Base-by-base conservation (phyloP, 2,329 filamentous ascomycete species). In the Aspergillus novoparasiticus region DNA sequence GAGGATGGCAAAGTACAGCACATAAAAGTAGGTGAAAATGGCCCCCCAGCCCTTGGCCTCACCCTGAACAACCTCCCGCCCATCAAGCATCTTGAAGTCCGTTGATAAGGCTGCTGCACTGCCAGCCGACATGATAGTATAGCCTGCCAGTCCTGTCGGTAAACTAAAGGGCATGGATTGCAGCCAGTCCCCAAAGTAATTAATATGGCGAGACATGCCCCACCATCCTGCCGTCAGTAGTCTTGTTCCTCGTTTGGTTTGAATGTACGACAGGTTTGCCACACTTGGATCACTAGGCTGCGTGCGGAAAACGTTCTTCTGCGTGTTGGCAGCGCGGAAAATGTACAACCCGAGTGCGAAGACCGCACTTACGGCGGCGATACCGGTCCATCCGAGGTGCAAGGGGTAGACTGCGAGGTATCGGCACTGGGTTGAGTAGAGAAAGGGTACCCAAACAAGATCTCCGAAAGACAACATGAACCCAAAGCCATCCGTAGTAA, bases 401-500 rank as follows among this genome's bases (percentile, higher is more conserved):
- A 93, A 81, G 0, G 94, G 93, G 75, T 94, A 89, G 6, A 89
- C 84, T 0, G 93, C 86, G 6, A 97, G 86, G 77, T 97, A 97
- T 56, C 91, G 89, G 5, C 90, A 87, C 77, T 96, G 93, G 21
- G 91, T 83, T 6, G 88, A 90, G 82, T 96, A 97, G 63, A 92
- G 85, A 76, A 96, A 96, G 0, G 94, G 94, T 2, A 96, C 85
- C 94, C 94, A 97, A 64, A 90, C 90, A 3, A 97, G 84, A 73
- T 97, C 93, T 62, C 93, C 94, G 75, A 97, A 97, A 2, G 91
- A 82, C 34, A 97, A 85, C 94, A 97, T 97, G 81, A 93, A 92
- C 59, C 94, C 94, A 71, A 97, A 96, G 9, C 94, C 94, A 71
- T 97, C 94, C 9, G 87, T 91, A 39, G 89, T 96, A 68, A 96